Evolutionary conservation across 805 yeast species (phyloP).

Genomic region (Torulaspora quercuum): DNA sequence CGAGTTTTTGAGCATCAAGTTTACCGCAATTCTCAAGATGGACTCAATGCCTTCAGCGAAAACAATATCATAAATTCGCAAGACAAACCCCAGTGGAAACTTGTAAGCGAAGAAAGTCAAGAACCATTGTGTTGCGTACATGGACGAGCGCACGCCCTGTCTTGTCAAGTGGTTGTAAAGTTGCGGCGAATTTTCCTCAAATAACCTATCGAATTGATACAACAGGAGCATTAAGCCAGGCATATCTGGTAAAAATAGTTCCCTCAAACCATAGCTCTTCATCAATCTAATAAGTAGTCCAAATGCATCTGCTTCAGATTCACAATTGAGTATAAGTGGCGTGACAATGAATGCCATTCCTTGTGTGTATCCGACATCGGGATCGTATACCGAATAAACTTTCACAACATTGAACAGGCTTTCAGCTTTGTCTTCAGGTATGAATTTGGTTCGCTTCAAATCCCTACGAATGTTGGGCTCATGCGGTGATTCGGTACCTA

Average conservation of each 20-base stretch:
- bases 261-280: constrained; percentile 79
- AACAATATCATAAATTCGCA: constrained; percentile 82
- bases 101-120: constrained; percentile 91
- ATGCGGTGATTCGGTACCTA: constrained; percentile 58
- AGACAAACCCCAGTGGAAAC: constrained; percentile 84
- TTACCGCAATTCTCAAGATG: constrained; percentile 76
- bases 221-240: constrained; percentile 82
- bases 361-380: constrained; percentile 95
- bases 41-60: constrained; percentile 91
- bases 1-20: constrained; percentile 70
- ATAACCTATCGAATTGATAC: constrained; percentile 84
- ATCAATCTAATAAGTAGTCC: constrained; percentile 74
- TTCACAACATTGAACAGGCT: constrained; percentile 72
- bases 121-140: constrained; percentile 99
- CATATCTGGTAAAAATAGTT: constrained; percentile 83
- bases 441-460: constrained; percentile 79
- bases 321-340: constrained; percentile 73
- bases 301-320: constrained; percentile 74
- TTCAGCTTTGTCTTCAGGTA: constrained; percentile 56
- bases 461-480: constrained; percentile 80
- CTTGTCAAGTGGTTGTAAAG: constrained; percentile 71
- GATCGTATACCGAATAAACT: constrained; percentile 80
- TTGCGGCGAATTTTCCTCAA: constrained; percentile 73
- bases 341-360: constrained; percentile 94
- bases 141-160: constrained; percentile 85